Conservation (phyloP, 441 rosid species). For the Hypseocharis bilobata region DNA sequence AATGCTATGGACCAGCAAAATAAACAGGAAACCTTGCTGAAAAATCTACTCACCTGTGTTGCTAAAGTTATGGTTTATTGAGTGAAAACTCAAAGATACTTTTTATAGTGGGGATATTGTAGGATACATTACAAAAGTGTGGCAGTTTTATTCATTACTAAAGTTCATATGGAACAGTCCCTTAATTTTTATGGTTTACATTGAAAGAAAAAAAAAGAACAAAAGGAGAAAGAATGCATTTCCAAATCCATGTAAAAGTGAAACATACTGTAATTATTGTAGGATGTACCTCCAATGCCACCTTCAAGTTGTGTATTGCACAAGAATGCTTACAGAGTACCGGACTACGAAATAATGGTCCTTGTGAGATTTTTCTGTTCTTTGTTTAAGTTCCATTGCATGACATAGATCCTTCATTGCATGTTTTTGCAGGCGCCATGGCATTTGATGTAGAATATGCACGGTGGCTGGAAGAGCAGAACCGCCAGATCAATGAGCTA, state of each 20-base stretch:
- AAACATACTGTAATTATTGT: too few relatives aligned
- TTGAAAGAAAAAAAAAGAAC: too few relatives aligned
- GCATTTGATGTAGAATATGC: constrained; percentile 89
- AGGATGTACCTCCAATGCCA: too few relatives aligned
- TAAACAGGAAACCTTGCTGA: not conserved
- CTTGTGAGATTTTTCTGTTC: too few relatives aligned
- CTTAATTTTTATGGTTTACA: too few relatives aligned
- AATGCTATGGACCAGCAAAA: not conserved
- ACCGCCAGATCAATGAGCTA: constrained; percentile 68
- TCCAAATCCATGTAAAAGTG: too few relatives aligned
- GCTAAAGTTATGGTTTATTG: not conserved
- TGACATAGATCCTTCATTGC: constrained; percentile 7
- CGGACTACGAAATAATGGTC: too few relatives aligned
- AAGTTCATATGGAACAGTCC: not conserved
- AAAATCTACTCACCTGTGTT: not conserved
- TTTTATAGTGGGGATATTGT: not conserved
- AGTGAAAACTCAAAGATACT: not conserved
- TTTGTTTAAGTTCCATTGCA: constrained; percentile 3
- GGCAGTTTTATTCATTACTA: too few relatives aligned
- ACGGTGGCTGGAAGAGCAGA: constrained; percentile 92
- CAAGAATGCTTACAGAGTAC: too few relatives aligned
- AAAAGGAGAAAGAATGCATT: too few relatives aligned
- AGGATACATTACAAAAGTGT: too few relatives aligned
- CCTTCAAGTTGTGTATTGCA: too few relatives aligned
- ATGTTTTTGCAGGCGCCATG: constrained; percentile 62